These are phyloP conservation scores for Mortierella claussenii DNA, from an alignment of 192 early-diverging fungal species.

Conservation along the genomic window DNA sequence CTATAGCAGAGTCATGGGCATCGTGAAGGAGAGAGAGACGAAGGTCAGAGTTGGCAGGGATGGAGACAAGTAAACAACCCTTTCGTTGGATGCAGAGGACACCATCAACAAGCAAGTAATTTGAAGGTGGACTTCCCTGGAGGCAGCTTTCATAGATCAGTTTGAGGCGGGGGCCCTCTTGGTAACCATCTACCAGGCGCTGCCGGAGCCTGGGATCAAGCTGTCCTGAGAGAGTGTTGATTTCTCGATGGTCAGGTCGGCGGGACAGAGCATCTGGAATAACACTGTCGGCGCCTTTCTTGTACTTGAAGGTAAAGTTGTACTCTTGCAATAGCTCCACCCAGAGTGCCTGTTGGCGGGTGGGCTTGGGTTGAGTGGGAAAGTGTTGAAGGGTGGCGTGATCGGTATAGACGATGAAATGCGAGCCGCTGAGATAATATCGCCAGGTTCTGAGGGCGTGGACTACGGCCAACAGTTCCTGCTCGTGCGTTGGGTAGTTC, in stretches of 20 bases:
- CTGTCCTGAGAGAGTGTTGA: not conserved
- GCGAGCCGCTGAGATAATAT: slow-evolving; percentile 31
- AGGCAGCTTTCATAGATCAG: slow-evolving; percentile 12
- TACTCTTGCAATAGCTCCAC: slow-evolving; percentile 22
- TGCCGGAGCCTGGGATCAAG: not conserved
- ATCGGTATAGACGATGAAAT: slow-evolving; percentile 50
- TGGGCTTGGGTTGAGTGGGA: slow-evolving; percentile 45
- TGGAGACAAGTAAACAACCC: not conserved
- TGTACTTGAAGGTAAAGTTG: slow-evolving; percentile 36
- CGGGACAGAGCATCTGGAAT: slow-evolving; percentile 51
- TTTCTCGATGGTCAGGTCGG: slow-evolving; percentile 12
- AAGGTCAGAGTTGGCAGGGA: slow-evolving; percentile 4
- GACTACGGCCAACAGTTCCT: slow-evolving; percentile 58
- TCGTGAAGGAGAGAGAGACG: slow-evolving; percentile 1
- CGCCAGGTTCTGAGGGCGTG: slow-evolving; percentile 50
- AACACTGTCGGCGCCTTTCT: slow-evolving; percentile 26
- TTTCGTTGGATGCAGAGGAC: not conserved
- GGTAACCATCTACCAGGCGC: slow-evolving; percentile 3
- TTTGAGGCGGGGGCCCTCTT: slow-evolving; percentile 1
- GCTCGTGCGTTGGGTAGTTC: slow-evolving; percentile 45
- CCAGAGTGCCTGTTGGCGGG: slow-evolving; percentile 25
- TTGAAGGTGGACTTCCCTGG: not conserved
- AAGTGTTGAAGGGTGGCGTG: slow-evolving; percentile 55
- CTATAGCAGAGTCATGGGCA: slow-evolving; percentile 6
- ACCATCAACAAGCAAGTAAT: not conserved